Evolutionary conservation across 352 stramenopile genomes (phyloP).

Genomic region (Phytophthora kernoviae): DNA sequence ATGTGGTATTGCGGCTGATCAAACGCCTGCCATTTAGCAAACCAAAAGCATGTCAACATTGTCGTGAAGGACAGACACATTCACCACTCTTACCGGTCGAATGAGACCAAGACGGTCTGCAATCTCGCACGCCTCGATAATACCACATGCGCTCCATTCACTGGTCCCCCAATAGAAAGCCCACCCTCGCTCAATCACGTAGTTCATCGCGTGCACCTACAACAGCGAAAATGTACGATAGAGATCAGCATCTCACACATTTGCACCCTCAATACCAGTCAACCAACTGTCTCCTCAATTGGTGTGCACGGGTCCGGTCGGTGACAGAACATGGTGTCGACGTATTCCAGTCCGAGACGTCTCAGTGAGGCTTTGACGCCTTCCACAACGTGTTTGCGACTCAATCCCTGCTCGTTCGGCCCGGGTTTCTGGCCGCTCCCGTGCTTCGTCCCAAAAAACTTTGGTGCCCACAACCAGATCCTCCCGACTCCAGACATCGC

Average conservation of each 20-base stretch:
- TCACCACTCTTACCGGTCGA: conserved; percentile 25
- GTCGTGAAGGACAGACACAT: background rate
- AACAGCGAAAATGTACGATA: background rate
- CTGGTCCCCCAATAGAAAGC: conserved; percentile 73
- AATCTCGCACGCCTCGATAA: conserved; percentile 63
- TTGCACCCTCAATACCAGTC: too few species aligned
- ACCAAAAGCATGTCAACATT: conserved; percentile 5
- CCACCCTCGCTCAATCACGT: conserved; percentile 56
- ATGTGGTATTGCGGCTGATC: conserved; percentile 80
- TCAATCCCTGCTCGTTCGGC: conserved; percentile 38
- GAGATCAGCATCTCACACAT: too few species aligned
- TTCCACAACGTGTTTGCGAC: conserved; percentile 46
- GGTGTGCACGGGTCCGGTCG: conserved; percentile 49
- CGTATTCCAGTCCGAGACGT: conserved; percentile 48
- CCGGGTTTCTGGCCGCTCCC: conserved; percentile 15
- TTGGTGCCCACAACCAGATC: conserved; percentile 75
- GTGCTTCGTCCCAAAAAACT: conserved; percentile 50
- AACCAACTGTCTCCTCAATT: conserved; percentile 53
- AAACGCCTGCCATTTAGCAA: conserved; percentile 35
- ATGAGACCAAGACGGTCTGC: conserved; percentile 47
- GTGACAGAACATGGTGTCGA: conserved; percentile 63
- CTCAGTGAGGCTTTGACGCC: conserved; percentile 44
- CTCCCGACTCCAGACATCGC: conserved; percentile 46
- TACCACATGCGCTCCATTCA: conserved; percentile 65
- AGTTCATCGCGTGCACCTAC: conserved; percentile 57